Percentiles rank a stretch among this genome's conserved stretches.
Conservation (phyloP, 23 red algal species). For the Agarophyton chilense region DNA sequence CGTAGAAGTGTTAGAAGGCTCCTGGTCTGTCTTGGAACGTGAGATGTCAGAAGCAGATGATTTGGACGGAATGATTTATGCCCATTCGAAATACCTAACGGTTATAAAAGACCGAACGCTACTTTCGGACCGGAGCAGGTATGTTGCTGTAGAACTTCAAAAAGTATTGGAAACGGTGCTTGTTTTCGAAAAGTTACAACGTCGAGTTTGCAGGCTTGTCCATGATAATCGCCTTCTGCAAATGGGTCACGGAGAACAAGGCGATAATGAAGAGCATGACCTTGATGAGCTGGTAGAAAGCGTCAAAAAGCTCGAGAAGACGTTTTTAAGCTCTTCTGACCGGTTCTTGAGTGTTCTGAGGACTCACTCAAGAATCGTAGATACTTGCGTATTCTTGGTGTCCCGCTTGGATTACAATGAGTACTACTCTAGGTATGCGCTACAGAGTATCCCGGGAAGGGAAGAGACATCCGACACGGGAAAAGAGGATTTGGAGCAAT, state of each 20-base stretch:
- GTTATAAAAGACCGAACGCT: slow-evolving; percentile 77
- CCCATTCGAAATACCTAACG: slow-evolving; percentile 69
- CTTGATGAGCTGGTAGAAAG: slow-evolving; percentile 22
- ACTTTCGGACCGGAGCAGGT: slow-evolving; percentile 69
- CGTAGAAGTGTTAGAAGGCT: slow-evolving; percentile 85
- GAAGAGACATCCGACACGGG: background rate
- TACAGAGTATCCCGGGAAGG: background rate
- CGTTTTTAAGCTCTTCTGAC: slow-evolving; percentile 49
- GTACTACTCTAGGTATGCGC: slow-evolving; percentile 66
- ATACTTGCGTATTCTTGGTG: slow-evolving; percentile 66
- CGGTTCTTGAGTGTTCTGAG: slow-evolving; percentile 65
- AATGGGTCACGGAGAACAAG: background rate
- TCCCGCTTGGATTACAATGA: slow-evolving; percentile 85
- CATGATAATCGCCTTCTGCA: background rate
- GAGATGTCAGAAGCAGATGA: slow-evolving; percentile 67
- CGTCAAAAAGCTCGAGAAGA: slow-evolving; percentile 45
- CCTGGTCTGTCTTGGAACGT: slow-evolving; percentile 64
- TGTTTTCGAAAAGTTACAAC: slow-evolving; percentile 36
- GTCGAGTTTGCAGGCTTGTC: slow-evolving; percentile 23
- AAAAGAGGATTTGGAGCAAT: background rate
- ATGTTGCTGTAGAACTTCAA: slow-evolving; percentile 54
- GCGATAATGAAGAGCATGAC: background rate
- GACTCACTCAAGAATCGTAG: slow-evolving; percentile 63
- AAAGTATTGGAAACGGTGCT: slow-evolving; percentile 43
- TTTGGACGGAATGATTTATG: slow-evolving; percentile 74